phyloP scores from a whole-genome alignment of 441 rosid genomes.

The Oxalis stricta region DNA sequence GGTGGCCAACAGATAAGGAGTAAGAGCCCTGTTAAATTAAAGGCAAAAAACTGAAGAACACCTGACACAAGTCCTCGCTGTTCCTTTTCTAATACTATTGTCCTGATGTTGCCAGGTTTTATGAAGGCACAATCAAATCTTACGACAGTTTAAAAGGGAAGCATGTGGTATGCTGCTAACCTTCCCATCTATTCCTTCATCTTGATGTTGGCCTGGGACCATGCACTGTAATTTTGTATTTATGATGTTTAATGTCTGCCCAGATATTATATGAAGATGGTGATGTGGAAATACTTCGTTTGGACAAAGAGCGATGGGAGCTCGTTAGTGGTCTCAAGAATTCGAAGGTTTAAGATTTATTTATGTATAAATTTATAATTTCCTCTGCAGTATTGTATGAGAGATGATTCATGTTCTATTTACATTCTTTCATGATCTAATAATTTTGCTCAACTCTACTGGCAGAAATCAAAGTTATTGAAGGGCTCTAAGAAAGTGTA shows the following conservation, averaged over 20 bases:
- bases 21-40: conserved; percentile 25
- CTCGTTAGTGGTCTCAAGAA: conserved; percentile 45
- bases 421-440: too few species aligned
- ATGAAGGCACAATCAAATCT: conserved; percentile 88
- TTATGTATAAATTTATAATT: too few species aligned
- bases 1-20: conserved; percentile 99
- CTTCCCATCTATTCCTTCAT: conserved; percentile 5
- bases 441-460: conserved; percentile 13
- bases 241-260: conserved; percentile 10
- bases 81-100: neutral
- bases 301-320: conserved; percentile 95
- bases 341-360: conserved; percentile 42
- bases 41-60: neutral
- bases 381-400: too few species aligned
- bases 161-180: conserved; percentile 65
- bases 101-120: conserved; percentile 54
- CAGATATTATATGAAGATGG: conserved; percentile 94
- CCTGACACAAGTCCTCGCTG: too few species aligned
- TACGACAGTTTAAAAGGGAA: conserved; percentile 73
- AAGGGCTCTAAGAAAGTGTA: conserved; percentile 46
- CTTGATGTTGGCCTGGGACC: conserved; percentile 5
- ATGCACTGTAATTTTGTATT: too few species aligned
- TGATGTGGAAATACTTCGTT: conserved; percentile 86
- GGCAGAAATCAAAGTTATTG: conserved; percentile 48
- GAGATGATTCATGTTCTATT: too few species aligned